Percentiles rank a stretch among this genome's conserved stretches.
phyloP scores from a whole-genome alignment of 176 grass and related monocot species.

The Sorghum bicolor region DNA sequence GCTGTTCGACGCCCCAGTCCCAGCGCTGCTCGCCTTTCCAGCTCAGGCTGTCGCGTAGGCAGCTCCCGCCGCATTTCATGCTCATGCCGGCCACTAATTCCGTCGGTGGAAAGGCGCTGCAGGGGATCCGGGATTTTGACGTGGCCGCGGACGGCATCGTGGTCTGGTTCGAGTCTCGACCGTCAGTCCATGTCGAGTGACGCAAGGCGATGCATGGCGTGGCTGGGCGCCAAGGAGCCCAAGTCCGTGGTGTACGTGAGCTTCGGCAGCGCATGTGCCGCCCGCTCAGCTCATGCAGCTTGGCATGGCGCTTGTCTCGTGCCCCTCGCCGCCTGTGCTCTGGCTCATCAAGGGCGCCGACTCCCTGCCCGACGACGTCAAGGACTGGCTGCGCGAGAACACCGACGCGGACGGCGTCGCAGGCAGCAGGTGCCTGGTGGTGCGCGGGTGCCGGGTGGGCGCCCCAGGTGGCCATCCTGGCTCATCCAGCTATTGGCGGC shows the following conservation, averaged over 20 bases:
- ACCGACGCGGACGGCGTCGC: slow-evolving; percentile 20
- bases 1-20: neutral
- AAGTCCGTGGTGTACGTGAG: slow-evolving; percentile 72
- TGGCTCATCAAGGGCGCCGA: slow-evolving; percentile 52
- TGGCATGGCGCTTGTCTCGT: slow-evolving; percentile 48
- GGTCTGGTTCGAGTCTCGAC: neutral
- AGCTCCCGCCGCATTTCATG: neutral
- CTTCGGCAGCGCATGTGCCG: slow-evolving; percentile 58
- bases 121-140: neutral
- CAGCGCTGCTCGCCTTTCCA: neutral
- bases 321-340: slow-evolving; percentile 37
- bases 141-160: neutral
- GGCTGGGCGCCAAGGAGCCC: slow-evolving; percentile 48
- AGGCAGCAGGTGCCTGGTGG: slow-evolving; percentile 36
- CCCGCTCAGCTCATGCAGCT: slow-evolving; percentile 58
- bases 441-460: slow-evolving; percentile 65
- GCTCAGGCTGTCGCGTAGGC: neutral
- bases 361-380: slow-evolving; percentile 29
- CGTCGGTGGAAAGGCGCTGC: neutral
- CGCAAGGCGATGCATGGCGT: slow-evolving; percentile 43
- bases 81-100: neutral
- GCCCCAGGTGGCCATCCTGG: slow-evolving; percentile 66
- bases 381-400: slow-evolving; percentile 40
- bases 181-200: neutral
- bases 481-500: slow-evolving; percentile 51